Percentiles rank a stretch among this genome's conserved stretches.
These are phyloP conservation scores for Dispira simplex DNA, from an alignment of 192 early-diverging fungal species.

Conservation along the genomic window DNA sequence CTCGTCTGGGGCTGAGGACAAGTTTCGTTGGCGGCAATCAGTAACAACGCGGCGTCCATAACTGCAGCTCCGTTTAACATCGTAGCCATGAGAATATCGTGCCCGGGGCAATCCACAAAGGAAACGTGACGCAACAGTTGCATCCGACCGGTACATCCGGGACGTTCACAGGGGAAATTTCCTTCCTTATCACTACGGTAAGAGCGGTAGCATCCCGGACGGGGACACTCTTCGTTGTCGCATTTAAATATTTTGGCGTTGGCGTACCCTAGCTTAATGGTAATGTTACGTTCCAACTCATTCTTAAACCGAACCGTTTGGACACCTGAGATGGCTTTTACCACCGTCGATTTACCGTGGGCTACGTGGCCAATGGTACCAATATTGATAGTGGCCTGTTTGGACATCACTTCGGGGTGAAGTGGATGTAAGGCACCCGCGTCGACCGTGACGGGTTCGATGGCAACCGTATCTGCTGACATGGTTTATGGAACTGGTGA, in stretches of 20 bases:
- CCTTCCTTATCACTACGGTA: conserved; percentile 70
- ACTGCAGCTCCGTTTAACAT: conserved; percentile 98
- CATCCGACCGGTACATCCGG: conserved; percentile 76
- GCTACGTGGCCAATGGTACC: conserved; percentile 99
- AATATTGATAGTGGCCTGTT: conserved; percentile 99
- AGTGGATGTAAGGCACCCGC: conserved; percentile 42
- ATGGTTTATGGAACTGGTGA: too few relatives aligned
- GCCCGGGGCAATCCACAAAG: conserved; percentile 98
- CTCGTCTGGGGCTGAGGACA: conserved; percentile 99
- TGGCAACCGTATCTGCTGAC: neutral
- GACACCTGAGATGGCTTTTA: conserved; percentile 96
- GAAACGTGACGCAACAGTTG: conserved; percentile 82
- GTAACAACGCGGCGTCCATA: conserved; percentile 95
- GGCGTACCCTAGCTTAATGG: conserved; percentile 98
- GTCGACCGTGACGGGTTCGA: conserved; percentile 6
- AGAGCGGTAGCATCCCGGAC: conserved; percentile 92
- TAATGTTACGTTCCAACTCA: conserved; percentile 98
- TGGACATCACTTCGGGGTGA: conserved; percentile 89
- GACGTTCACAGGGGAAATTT: conserved; percentile 74
- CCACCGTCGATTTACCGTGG: conserved; percentile 98
- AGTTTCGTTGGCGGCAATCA: conserved; percentile 96
- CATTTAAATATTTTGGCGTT: conserved; percentile 99
- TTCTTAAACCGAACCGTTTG: conserved; percentile 97
- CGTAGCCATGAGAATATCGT: conserved; percentile 99
- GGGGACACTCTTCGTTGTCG: conserved; percentile 77